phyloP scores from a whole-genome alignment of 164 flowering plant genomes.

The Stephania yunnanensis region DNA sequence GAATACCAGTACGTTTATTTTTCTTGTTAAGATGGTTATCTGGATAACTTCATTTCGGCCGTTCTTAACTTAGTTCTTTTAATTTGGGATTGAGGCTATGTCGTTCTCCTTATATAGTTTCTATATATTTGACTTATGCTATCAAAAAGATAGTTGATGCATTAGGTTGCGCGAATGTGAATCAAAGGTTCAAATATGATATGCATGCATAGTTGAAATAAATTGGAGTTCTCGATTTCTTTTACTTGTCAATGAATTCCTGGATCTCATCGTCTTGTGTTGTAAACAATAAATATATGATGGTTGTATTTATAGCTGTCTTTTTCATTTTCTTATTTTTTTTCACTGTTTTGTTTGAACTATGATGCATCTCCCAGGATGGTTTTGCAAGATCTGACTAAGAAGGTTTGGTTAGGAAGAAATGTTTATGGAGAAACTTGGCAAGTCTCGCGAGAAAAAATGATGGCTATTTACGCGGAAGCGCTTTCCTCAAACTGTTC shows the following conservation, averaged over 20 bases:
- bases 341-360: slow-evolving; percentile 11
- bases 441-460: slow-evolving; percentile 38
- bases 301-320: neutral
- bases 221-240: neutral
- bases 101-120: no score
- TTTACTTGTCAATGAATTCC: neutral
- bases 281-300: neutral
- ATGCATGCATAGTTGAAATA: no score
- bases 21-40: neutral
- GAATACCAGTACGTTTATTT: slow-evolving; percentile 58
- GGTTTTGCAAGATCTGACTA: slow-evolving; percentile 60
- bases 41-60: no score
- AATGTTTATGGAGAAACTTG: slow-evolving; percentile 54
- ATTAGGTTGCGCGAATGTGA: no score
- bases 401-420: slow-evolving; percentile 38
- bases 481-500: slow-evolving; percentile 70
- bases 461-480: slow-evolving; percentile 56
- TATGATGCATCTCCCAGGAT: slow-evolving; percentile 33
- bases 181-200: no score
- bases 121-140: no score
- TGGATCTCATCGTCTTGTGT: no score
- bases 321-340: neutral
- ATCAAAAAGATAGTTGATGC: no score
- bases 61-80: no score
- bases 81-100: no score